Percentiles rank a stretch among this genome's conserved stretches.
Conservation (phyloP, 495 filamentous ascomycete species). For the Hyaloscypha hepaticicola region DNA sequence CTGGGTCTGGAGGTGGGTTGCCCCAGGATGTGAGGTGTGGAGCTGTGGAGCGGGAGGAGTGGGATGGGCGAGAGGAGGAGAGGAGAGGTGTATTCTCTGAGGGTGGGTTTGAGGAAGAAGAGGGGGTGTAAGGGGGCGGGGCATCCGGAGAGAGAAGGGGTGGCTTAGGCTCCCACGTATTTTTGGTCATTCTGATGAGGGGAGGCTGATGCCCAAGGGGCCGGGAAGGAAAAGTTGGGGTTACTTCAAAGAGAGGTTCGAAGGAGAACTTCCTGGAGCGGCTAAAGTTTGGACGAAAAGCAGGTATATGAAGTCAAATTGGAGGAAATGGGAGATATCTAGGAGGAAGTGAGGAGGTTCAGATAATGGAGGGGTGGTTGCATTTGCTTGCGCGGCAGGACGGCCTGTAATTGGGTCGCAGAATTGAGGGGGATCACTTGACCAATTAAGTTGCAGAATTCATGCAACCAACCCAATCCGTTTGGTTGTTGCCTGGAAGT, state of each 20-base stretch:
- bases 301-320: no score
- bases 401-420: neutral
- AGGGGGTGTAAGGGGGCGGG: neutral
- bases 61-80: neutral
- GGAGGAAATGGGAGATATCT: no score
- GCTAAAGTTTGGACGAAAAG: no score
- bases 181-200: neutral
- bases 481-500: neutral
- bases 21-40: no score
- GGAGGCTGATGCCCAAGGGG: no score
- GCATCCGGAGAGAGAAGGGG: neutral
- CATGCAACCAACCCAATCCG: neutral
- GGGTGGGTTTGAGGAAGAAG: no score
- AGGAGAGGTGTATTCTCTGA: neutral
- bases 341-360: neutral
- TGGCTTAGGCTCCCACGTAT: neutral
- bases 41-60: neutral
- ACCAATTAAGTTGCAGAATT: neutral
- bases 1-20: no score
- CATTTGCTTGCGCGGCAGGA: neutral
- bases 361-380: neutral
- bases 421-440: neutral
- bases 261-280: neutral
- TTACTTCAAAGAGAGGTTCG: no score
- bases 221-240: no score